Evolutionary conservation across 441 rosid genomes (phyloP).

Genomic region (Syzygium malaccense): DNA sequence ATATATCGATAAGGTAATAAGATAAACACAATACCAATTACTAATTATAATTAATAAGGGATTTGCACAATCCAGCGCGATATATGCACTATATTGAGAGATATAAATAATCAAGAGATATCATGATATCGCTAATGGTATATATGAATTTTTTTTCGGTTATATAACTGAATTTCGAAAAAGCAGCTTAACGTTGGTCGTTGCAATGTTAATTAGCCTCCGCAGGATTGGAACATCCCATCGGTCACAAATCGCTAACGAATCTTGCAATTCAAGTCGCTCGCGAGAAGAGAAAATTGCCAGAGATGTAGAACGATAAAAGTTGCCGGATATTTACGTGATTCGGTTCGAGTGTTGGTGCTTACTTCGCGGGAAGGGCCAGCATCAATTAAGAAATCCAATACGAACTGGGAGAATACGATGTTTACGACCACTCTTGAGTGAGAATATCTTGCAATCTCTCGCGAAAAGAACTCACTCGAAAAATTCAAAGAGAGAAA

Average conservation of each 20-base stretch:
- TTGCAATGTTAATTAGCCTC: background rate
- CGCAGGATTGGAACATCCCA: background rate
- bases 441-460: background rate
- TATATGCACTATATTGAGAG: accelerated
- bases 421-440: accelerated
- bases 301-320: background rate
- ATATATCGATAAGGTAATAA: background rate
- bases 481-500: background rate
- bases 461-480: background rate
- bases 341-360: background rate
- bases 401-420: accelerated
- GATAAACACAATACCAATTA: background rate
- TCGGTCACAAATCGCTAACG: accelerated
- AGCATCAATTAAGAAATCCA: background rate
- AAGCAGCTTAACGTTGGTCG: background rate
- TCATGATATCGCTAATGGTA: accelerated
- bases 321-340: accelerated
- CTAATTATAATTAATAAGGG: accelerated
- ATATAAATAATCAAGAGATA: accelerated
- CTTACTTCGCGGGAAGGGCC: no score
- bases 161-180: background rate
- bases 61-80: accelerated
- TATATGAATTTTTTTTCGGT: background rate
- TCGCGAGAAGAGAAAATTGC: accelerated
- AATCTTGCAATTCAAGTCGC: background rate